phyloP scores from a whole-genome alignment of 164 flowering plant genomes.

The Kalanchoe fedtschenkoi region DNA sequence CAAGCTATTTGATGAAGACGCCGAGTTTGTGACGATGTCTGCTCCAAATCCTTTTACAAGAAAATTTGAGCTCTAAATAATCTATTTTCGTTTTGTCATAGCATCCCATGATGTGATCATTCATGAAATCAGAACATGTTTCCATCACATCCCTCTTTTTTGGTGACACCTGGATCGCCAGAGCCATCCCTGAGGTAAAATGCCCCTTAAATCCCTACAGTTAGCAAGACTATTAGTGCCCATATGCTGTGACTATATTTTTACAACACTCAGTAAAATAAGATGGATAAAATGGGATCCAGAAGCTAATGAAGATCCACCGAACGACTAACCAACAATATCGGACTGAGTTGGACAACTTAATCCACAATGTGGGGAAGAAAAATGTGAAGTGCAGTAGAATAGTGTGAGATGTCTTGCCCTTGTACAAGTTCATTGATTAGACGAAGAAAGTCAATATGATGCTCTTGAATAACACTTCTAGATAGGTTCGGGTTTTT shows the following conservation, averaged over 20 bases:
- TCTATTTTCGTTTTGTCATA: no score
- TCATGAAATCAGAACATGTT: no score
- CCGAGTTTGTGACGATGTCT: no score
- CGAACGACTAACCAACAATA: no score
- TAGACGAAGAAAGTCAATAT: constrained; percentile 58
- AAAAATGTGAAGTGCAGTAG: neutral
- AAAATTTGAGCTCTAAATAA: no score
- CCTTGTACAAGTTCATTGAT: constrained; percentile 58
- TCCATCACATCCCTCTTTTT: constrained; percentile 87
- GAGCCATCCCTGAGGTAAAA: constrained; percentile 75
- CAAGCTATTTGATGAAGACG: no score
- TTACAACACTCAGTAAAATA: neutral
- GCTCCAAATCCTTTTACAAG: no score
- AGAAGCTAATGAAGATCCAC: no score
- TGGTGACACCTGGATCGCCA: constrained; percentile 64
- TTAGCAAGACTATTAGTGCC: neutral
- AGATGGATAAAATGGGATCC: no score
- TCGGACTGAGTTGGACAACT: no score
- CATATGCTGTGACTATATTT: neutral
- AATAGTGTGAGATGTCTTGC: constrained; percentile 14
- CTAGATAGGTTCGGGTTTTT: constrained; percentile 59
- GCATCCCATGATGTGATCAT: no score
- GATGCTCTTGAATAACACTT: constrained; percentile 65
- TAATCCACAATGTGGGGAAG: no score
- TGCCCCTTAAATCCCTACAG: constrained; percentile 42